These are phyloP conservation scores for Aspergillus campestris DNA, from an alignment of 495 filamentous ascomycete species.

Conservation along the genomic window DNA sequence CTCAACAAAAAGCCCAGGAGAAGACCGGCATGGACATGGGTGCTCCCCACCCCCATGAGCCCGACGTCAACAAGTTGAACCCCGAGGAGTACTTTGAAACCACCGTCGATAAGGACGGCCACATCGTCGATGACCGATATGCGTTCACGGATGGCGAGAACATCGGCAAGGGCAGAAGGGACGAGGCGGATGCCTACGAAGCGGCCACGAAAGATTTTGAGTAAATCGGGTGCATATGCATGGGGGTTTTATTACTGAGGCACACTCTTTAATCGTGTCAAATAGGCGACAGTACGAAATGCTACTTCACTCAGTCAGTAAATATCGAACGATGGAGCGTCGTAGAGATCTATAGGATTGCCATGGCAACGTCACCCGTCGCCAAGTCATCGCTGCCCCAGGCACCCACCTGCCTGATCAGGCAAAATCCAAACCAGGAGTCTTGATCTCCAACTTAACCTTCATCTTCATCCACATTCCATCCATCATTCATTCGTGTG, in stretches of 20 bases:
- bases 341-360: conserved; percentile 10
- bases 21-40: not conserved
- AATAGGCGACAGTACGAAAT: too few relatives aligned
- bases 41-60: not conserved
- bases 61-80: conserved; percentile 7
- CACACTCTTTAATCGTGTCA: too few relatives aligned
- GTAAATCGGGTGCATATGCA: conserved; percentile 4
- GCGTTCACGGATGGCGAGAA: conserved; percentile 15
- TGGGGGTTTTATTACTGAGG: not conserved
- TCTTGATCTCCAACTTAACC: conserved; percentile 9
- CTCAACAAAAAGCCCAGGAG: conserved; percentile 7
- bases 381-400: conserved; percentile 9
- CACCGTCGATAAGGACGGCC: conserved; percentile 20
- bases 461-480: not conserved
- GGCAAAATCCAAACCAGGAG: conserved; percentile 16
- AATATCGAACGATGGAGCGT: too few relatives aligned
- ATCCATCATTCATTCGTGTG: too few relatives aligned
- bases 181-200: conserved; percentile 20
- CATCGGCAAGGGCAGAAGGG: conserved; percentile 12
- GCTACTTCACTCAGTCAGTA: too few relatives aligned
- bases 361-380: conserved; percentile 17
- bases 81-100: conserved; percentile 24
- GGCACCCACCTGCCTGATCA: conserved; percentile 12
- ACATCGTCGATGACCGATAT: conserved; percentile 25
- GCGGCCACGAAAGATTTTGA: conserved; percentile 31